Base-by-base conservation (phyloP, 352 stramenopile species). In the Ophiocytium majus region DNA sequence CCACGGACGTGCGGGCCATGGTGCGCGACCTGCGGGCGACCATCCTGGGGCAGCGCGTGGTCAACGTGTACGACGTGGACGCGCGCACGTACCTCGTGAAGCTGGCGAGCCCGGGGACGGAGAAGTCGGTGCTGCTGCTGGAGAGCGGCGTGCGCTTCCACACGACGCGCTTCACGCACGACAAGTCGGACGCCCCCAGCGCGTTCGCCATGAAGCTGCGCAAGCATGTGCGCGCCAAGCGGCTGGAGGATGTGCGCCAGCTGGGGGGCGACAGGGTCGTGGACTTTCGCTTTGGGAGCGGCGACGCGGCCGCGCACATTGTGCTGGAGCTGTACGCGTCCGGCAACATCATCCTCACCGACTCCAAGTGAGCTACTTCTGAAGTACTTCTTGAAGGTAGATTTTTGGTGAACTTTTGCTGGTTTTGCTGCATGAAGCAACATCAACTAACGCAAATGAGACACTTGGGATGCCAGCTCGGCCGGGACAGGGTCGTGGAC, bases 201-300 rank as follows among this genome's bases (percentile, higher is more conserved):
- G 94, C 95, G 80, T 99, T 99, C 89, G 96, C 94, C 50, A 98
- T 98, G 93, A 99, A 99, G 91, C 88, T 99, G 79, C 93, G 97
- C 36, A 99, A 99, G 90, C 96, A 99, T 86, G 89, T 99, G 33
- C 93, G 96, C 49, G 93, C 93, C 80, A 97, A 98, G 86, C 91
- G 96, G 9, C 90, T 99, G 35, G 95, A 98, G 83, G 91, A 93
- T 50, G 91, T 98, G 0, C 90, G 90, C 80, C 96, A 99, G 91
- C 88, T 99, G 14, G 83, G 80, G 43, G 92, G 93, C 49, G 96
- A 99, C 89, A 95, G 97, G 79, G 96, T 99, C 28, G 94, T 99
- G 34, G 93, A 98, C 88, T 96, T 99, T 83, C 94, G 92, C 0
- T 99, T 99, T 88, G 96, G 96, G 57, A 92, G 91, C 79, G 96